A percentile compares a stretch with the other conserved stretches of the same genome.
These are phyloP conservation scores for Endoconidiophora polonica DNA, from an alignment of 2,329 filamentous ascomycete genomes.

Conservation along the genomic window DNA sequence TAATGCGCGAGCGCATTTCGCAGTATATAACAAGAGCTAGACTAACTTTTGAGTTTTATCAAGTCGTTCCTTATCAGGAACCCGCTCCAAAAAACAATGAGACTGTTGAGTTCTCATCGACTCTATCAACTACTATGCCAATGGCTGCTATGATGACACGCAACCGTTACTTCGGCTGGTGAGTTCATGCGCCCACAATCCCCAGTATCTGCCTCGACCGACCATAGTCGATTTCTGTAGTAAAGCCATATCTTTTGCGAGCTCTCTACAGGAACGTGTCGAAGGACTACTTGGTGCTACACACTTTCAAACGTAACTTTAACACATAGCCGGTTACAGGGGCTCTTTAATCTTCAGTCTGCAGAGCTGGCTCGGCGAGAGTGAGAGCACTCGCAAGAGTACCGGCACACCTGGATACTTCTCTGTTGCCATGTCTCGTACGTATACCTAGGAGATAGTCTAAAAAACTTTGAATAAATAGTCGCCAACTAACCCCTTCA, in stretches of 20 bases:
- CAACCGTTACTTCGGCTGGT: constrained; percentile 64
- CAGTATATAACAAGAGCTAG: too few relatives aligned
- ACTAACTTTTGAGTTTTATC: neutral
- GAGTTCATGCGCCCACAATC: constrained; percentile 16
- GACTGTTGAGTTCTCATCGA: constrained; percentile 54
- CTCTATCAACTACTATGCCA: constrained; percentile 59
- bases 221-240: neutral
- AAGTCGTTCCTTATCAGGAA: constrained; percentile 80
- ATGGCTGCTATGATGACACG: constrained; percentile 94
- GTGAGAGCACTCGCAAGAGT: constrained; percentile 46
- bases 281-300: too few relatives aligned
- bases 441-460: constrained; percentile 21
- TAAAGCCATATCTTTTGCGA: too few relatives aligned
- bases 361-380: constrained; percentile 64
- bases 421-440: constrained; percentile 64
- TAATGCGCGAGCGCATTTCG: too few relatives aligned
- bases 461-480: too few relatives aligned
- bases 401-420: constrained; percentile 52
- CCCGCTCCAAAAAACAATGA: constrained; percentile 45
- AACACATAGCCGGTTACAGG: constrained; percentile 25
- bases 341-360: constrained; percentile 57
- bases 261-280: too few relatives aligned
- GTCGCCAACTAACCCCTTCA: neutral
- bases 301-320: neutral
- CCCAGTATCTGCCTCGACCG: neutral